A percentile compares a stretch with the other conserved stretches of the same genome.
phyloP scores from a whole-genome alignment of 208 protist species.

The Blechomonas ayalai region DNA sequence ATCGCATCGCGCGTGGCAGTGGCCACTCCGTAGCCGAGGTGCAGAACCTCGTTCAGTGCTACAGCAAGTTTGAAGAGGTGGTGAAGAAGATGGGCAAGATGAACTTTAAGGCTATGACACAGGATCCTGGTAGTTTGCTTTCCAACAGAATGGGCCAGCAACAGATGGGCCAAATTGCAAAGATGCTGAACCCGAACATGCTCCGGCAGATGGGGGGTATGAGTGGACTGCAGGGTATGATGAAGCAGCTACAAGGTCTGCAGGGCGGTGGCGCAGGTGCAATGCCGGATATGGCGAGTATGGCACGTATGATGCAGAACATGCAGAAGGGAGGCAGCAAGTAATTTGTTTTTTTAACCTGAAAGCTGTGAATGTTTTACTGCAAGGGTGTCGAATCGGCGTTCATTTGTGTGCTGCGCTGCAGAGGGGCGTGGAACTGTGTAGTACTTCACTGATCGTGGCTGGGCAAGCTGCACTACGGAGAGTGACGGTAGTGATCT shows the following conservation, averaged over 20 bases:
- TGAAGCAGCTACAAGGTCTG: constrained; percentile 68
- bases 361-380: too few species aligned
- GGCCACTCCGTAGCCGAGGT: constrained; percentile 71
- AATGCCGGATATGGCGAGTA: constrained; percentile 41
- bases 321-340: constrained; percentile 20
- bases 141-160: constrained; percentile 62
- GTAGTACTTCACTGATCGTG: background rate
- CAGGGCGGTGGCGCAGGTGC: constrained; percentile 18
- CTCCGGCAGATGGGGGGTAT: constrained; percentile 80
- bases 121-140: constrained; percentile 55
- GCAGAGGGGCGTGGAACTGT: background rate
- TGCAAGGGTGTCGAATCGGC: too few species aligned
- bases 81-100: constrained; percentile 89
- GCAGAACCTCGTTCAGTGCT: constrained; percentile 73
- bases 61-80: constrained; percentile 84
- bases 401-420: background rate
- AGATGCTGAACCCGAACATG: constrained; percentile 83
- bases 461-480: too few species aligned
- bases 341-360: too few species aligned
- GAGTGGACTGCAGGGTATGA: constrained; percentile 80
- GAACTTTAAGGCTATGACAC: constrained; percentile 86
- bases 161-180: constrained; percentile 82
- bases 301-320: constrained; percentile 54
- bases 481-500: too few species aligned
- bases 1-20: constrained; percentile 80